phyloP scores from a whole-genome alignment of 2,329 filamentous ascomycete species.

The Meredithiella fracta region DNA sequence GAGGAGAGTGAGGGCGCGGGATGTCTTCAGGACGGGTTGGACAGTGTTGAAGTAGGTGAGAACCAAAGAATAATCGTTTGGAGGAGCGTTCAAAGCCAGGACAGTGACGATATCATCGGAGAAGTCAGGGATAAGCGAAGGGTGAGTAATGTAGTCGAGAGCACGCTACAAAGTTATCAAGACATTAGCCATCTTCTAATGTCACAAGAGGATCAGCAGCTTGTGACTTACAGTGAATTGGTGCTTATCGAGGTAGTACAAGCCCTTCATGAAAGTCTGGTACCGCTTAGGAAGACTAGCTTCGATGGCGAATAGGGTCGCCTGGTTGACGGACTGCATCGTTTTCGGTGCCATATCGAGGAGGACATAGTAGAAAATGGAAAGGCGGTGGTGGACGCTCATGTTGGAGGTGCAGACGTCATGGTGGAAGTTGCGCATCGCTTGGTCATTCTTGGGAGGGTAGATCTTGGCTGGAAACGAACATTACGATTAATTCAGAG shows the following conservation, averaged over 20 bases:
- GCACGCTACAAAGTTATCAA: slow-evolving; percentile 32
- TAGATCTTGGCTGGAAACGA: slow-evolving; percentile 43
- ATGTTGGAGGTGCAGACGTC: slow-evolving; percentile 49
- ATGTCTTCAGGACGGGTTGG: slow-evolving; percentile 51
- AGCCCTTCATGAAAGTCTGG: slow-evolving; percentile 61
- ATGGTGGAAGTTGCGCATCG: slow-evolving; percentile 52
- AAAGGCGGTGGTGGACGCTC: slow-evolving; percentile 61
- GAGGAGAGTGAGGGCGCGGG: slow-evolving; percentile 45
- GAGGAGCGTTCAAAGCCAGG: slow-evolving; percentile 44
- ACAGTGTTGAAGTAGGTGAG: slow-evolving; percentile 67
- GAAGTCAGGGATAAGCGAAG: slow-evolving; percentile 64
- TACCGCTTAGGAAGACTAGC: slow-evolving; percentile 60
- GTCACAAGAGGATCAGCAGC: background rate
- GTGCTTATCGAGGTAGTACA: slow-evolving; percentile 63
- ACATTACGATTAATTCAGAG: background rate
- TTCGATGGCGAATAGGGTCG: slow-evolving; percentile 40
- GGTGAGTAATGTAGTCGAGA: slow-evolving; percentile 61
- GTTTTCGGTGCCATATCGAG: slow-evolving; percentile 47
- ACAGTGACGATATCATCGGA: slow-evolving; percentile 63
- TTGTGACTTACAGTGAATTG: slow-evolving; percentile 40
- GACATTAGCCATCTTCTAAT: background rate
- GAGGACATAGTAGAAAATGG: slow-evolving; percentile 68
- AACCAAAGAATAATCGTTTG: slow-evolving; percentile 45
- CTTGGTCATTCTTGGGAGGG: slow-evolving; percentile 53
- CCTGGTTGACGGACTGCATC: slow-evolving; percentile 28